Base-by-base conservation (phyloP, 2,329 filamentous ascomycete genomes). In the Phialemoniopsis sp. region DNA sequence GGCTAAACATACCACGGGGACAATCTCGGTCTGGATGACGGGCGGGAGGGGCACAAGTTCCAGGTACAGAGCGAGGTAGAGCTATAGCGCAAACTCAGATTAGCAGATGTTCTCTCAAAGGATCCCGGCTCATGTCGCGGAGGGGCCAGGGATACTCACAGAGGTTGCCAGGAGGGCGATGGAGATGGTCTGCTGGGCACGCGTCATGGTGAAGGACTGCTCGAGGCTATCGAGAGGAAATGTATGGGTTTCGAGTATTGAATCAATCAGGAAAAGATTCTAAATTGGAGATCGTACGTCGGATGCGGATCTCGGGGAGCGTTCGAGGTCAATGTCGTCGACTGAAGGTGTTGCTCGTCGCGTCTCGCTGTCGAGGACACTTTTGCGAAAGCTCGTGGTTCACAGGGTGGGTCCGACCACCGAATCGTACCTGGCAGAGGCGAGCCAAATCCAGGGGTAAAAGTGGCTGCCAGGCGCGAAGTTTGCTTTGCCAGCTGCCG, bases 131-230 rank as follows among this genome's bases (percentile, higher is more conserved):
- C 9, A 35, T 46, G 36, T n/a, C 9, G 34, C 26, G 29, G 18
- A 19, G 13, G 6, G 43, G 40, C 38, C 34, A 41, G 32, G 38
- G 34, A 32, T 44, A 49, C 80, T 54, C 83, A 96, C 90, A 29
- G 90, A 95, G 55, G 87, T 88, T 65, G 93, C 78, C 53, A 96
- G 77, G 56, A 96, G 81, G 57, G 82, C 84, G 57, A 95, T 76
- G 46, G 89, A 95, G 60, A 96, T 83, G 49, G 88, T 91, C 67
- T 97, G 90, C 63, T 88, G 84, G 16, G 93, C 93, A 67, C 90
- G 89, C 51, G 93, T 95, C 93, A 97, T 97, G 48, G 50, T 82
- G 67, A 52, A 43, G 29, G 14, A 5, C 14, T 39, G 31, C 18
- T 28, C 29, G 13, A 16, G 18, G 13, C 8, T 36, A 7, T 15